Evolutionary conservation across 495 filamentous ascomycete genomes (phyloP).

Genomic region (Cenococcum geophilum): DNA sequence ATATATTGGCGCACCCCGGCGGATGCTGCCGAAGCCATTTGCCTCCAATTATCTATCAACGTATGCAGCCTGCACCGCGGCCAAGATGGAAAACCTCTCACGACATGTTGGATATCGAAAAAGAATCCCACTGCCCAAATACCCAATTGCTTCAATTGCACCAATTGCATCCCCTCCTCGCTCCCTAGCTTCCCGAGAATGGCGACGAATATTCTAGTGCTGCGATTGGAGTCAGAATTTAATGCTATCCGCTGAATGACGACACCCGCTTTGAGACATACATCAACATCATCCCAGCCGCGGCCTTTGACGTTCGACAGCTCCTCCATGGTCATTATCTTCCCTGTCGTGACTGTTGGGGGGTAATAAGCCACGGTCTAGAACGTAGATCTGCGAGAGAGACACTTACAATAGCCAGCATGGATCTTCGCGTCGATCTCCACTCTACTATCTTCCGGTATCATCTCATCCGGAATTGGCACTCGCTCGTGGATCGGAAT

Average conservation of each 20-base stretch:
- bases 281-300: slow-evolving; percentile 80
- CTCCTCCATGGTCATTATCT: slow-evolving; percentile 81
- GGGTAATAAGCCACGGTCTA: neutral
- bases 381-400: neutral
- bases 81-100: neutral
- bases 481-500: slow-evolving; percentile 92
- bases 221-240: neutral
- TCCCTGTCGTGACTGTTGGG: slow-evolving; percentile 65
- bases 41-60: neutral
- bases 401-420: slow-evolving; percentile 64
- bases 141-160: no score
- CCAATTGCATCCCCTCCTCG: neutral
- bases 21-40: neutral
- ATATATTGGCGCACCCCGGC: neutral
- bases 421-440: slow-evolving; percentile 99
- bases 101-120: no score
- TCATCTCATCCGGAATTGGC: slow-evolving; percentile 89
- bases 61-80: neutral
- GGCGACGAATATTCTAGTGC: neutral
- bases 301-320: slow-evolving; percentile 78
- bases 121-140: no score
- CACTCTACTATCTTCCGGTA: slow-evolving; percentile 89
- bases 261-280: slow-evolving; percentile 30
- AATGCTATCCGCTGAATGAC: neutral
- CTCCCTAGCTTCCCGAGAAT: no score